Conservation (phyloP, 2,329 filamentous ascomycete species). For the Penicillium hesseltinei region DNA sequence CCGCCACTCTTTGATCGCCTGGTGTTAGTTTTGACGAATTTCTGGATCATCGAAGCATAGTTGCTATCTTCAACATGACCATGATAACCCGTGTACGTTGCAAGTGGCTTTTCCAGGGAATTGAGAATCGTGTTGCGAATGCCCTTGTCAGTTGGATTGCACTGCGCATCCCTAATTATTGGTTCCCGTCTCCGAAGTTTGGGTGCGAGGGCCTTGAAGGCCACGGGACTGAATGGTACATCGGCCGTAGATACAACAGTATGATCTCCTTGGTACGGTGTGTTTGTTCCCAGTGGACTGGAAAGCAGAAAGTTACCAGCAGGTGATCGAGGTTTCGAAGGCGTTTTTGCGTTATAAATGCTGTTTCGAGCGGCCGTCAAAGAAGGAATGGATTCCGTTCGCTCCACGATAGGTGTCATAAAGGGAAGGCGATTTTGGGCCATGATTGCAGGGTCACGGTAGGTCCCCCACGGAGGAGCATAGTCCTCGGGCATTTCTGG, state of each 20-base stretch:
- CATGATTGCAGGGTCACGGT: constrained; percentile 73
- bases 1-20: constrained; percentile 49
- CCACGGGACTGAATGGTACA: constrained; percentile 37
- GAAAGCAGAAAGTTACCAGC: constrained; percentile 53
- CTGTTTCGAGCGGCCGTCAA: constrained; percentile 56
- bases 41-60: constrained; percentile 73
- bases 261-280: constrained; percentile 52
- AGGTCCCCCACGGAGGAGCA: constrained; percentile 73
- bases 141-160: constrained; percentile 81
- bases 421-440: constrained; percentile 92
- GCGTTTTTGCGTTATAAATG: constrained; percentile 70
- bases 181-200: constrained; percentile 49
- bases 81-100: constrained; percentile 74
- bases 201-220: constrained; percentile 36
- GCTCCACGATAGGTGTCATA: constrained; percentile 97
- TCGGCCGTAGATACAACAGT: constrained; percentile 36
- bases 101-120: constrained; percentile 69
- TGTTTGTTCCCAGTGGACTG: constrained; percentile 70
- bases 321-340: constrained; percentile 57
- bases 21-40: constrained; percentile 68
- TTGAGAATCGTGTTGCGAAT: constrained; percentile 73
- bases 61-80: constrained; percentile 67
- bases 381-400: constrained; percentile 77
- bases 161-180: constrained; percentile 77
- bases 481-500: constrained; percentile 82